Conservation (phyloP, 1,139 yeast genomes). For the Candida tunisiensis region DNA sequence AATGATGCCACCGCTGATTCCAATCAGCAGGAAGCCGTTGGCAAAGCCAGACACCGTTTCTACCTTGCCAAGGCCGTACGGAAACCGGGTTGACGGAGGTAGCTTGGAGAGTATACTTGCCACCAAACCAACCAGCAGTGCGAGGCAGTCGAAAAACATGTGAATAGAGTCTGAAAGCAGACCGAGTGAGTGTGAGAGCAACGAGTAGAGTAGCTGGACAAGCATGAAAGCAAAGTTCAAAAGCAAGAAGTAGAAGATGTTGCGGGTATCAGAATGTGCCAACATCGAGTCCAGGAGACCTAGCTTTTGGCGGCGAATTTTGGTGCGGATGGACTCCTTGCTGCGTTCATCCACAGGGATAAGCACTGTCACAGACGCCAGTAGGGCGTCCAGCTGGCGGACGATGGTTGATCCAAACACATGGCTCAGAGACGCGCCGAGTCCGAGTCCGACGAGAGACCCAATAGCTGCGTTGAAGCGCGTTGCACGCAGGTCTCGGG, state of each 20-base stretch:
- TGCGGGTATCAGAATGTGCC: slow-evolving; percentile 57
- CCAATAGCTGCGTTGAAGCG: slow-evolving; percentile 14
- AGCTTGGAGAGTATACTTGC: slow-evolving; percentile 55
- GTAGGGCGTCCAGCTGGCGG: slow-evolving; percentile 3
- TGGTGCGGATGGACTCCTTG: neutral
- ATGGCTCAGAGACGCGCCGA: slow-evolving; percentile 7
- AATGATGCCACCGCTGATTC: slow-evolving; percentile 76
- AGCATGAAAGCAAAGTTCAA: slow-evolving; percentile 88
- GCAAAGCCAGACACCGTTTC: slow-evolving; percentile 93
- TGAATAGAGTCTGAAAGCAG: slow-evolving; percentile 84
- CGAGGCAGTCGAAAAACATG: slow-evolving; percentile 90
- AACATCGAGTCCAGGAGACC: slow-evolving; percentile 21
- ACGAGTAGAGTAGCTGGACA: slow-evolving; percentile 78
- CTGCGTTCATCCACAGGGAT: slow-evolving; percentile 6
- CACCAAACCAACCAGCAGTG: slow-evolving; percentile 72
- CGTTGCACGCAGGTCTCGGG: slow-evolving; percentile 17
- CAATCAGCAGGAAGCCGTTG: slow-evolving; percentile 74
- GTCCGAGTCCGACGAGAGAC: slow-evolving; percentile 8
- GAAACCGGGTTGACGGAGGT: slow-evolving; percentile 54
- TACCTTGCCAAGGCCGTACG: slow-evolving; percentile 72
- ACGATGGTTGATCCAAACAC: slow-evolving; percentile 4
- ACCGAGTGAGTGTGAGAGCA: slow-evolving; percentile 84
- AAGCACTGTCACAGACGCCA: slow-evolving; percentile 7
- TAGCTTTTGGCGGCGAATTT: slow-evolving; percentile 5
- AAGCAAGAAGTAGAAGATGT: slow-evolving; percentile 73